Base-by-base conservation (phyloP, 2,329 filamentous ascomycete species). In the Claviceps digitariae region DNA sequence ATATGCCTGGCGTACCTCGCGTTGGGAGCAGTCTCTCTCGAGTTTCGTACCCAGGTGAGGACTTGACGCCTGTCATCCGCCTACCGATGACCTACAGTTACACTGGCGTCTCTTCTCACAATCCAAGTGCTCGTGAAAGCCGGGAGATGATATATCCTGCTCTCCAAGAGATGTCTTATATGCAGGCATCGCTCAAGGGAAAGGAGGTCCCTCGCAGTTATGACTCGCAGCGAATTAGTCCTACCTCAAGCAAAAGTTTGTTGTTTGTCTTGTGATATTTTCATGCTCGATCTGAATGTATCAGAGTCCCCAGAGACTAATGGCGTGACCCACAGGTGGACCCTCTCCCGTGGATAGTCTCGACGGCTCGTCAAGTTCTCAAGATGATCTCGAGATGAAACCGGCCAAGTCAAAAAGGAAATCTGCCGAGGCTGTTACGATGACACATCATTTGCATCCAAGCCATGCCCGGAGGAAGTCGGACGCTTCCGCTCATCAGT, bases 1-100 rank as follows among this genome's bases (percentile, higher is more conserved):
- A 65, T 58, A 68, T 70, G 59, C 67, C 67, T 1, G 64, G 63
- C 40, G 60, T 63, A 1, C 69, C 74, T n/a, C 73, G 74, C n/a
- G 69, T 73, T 34, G 68, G 69, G 53, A 77, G 73, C 64, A 67
- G 70, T 43, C 64, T 76, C 10, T 73, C 75, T 0, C 66, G 70
- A 55, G 71, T 74, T 38, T 72, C 74, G 6, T 77, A 74, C 55
- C 72, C 74, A 4, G 64, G 68, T 12, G 64, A 67, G 44, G 67
- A 72, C 53, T 64, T 65, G 36, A 70, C 59, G 38, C 72, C 73
- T 17, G 59, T 69, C 45, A 64, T 68, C 7, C 64, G 66, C 17
- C 55, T 73, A 48, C 71, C 72, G 9, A 67, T 68, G 45, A 66
- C 69, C 23, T 71, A 74, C 61, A 75, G 72, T 59, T 73, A 70